A percentile compares a stretch with the other conserved stretches of the same genome.
Conservation (phyloP, 2,329 filamentous ascomycete species). For the Knufia petricola region DNA sequence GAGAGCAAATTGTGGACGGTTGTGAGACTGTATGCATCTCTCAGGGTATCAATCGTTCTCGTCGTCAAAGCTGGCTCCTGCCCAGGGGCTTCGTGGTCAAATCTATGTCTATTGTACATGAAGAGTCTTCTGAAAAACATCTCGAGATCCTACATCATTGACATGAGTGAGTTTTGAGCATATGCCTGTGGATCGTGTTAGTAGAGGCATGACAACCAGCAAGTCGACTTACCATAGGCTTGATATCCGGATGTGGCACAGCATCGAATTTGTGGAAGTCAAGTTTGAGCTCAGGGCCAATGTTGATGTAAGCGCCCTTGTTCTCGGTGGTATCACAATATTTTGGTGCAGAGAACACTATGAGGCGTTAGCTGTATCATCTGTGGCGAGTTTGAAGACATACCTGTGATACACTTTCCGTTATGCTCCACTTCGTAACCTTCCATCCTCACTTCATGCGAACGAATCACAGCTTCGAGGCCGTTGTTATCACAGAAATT, state of each 20-base stretch:
- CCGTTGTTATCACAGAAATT: slow-evolving; percentile 94
- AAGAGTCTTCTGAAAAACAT: not conserved
- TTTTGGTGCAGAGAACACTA: slow-evolving; percentile 91
- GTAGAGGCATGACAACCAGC: not conserved
- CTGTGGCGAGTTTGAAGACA: slow-evolving; percentile 23
- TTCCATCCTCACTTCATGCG: slow-evolving; percentile 96
- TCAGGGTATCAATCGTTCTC: not conserved
- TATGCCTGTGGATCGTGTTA: slow-evolving; percentile 34
- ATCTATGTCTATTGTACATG: slow-evolving; percentile 6
- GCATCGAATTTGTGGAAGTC: slow-evolving; percentile 90
- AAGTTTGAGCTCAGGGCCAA: slow-evolving; percentile 83
- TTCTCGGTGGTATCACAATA: slow-evolving; percentile 98
- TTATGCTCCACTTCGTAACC: slow-evolving; percentile 98
- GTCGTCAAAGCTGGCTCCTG: not conserved
- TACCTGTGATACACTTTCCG: slow-evolving; percentile 86
- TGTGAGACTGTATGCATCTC: not conserved
- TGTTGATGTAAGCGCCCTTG: slow-evolving; percentile 96
- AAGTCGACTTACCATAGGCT: slow-evolving; percentile 59
- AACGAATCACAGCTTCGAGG: slow-evolving; percentile 87
- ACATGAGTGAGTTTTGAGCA: slow-evolving; percentile 31
- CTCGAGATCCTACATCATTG: slow-evolving; percentile 23
- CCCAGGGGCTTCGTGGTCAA: not conserved
- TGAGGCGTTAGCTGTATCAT: slow-evolving; percentile 19
- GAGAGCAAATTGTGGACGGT: not conserved
- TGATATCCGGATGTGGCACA: slow-evolving; percentile 89